Base-by-base conservation (phyloP, 352 stramenopile genomes). In the Phytopythium chamaehyphon region DNA sequence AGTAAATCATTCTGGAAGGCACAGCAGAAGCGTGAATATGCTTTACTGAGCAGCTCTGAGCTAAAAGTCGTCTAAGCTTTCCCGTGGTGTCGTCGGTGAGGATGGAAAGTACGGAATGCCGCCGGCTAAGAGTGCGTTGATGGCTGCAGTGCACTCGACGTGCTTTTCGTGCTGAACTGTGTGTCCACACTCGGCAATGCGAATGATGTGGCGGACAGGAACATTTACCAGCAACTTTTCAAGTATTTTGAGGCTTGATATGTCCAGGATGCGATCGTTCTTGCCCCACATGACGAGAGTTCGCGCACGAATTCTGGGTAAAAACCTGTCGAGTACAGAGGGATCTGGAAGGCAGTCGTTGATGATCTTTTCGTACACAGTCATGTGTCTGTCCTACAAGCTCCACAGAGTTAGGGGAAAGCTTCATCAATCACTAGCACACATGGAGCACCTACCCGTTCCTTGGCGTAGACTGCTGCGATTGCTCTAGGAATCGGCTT, bases 241-340 rank as follows among this genome's bases (percentile, higher is more conserved):
- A 1, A 91, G 57, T 35, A 82, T 73, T 8, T 84, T 70, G 2
- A 91, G 51, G 23, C 71, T 86, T n/a, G 80, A 91, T 9, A 86
- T 63, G 50, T 88, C 77, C 14, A 91, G 51, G 15, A 91, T 69
- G 48, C 69, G 71, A 38, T 91, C 80, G 38, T 86, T 64, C 43
- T 86, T 75, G 40, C 80, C 80, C 80, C 76, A 91, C 59, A 91
- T 77, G 5, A 91, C 67, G 15, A 88, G 55, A 36, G 71, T 82
- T 44, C 69, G 78, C 7, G 66, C 67, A 6, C 59, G 62, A 54
- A 91, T 91, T 19, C 53, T 55, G 10, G 74, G 69, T 16, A 91
- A 48, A 10, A 78, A 56, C 18, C 85, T 60, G 47, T 91, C 80
- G 22, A 91, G 55, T 23, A 88, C 58, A 1, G 73, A 81, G 24